Evolutionary conservation across 1,284 basidiomycete genomes (phyloP), one percentile per base, ranked within the genome.

Genomic region (Phellopilus nigrolimitatus): DNA sequence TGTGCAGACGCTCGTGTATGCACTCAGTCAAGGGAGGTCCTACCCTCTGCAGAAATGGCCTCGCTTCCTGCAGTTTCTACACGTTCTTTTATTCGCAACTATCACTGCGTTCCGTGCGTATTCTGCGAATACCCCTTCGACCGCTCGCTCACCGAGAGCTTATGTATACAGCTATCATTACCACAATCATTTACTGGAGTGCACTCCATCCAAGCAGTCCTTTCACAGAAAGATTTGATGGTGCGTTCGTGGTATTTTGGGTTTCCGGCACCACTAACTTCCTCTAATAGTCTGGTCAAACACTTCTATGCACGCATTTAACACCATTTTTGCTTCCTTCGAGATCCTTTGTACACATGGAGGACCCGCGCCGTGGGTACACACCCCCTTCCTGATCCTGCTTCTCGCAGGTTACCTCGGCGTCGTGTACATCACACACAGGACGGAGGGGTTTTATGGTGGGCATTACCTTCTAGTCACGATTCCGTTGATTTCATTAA

Each of bases 111-210:
- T 74, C 58, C 83, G 83, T 85, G 60, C 61, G 83, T 74, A 6
- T 22, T 8, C 17, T 33, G 31, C n/a, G 31, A 22, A 33, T n/a
- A 13, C 17, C 31, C 19, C n/a, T 44, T 34, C 21, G 12, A 27
- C 41, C 8, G 1, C 8, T 6, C 22, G 42, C 37, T 7, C 28
- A 36, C 30, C 51, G 49, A 42, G 24, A 41, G 41, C 47, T 56
- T 15, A 30, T 31, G 36, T 47, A 43, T 55, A 4, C 57, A 82
- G 85, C 87, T 3, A 67, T 89, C 50, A 61, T 89, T 19, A 82
- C 87, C 1, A 84, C 82, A 0, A 66, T 75, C 28, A 79, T 87
- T 0, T 89, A 71, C 61, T 89, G 87, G 86, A 59, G 17, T 25
- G 60, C 70, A 0, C 59, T 88, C 5, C 88, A 2, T 60, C 78